Conservation (phyloP, 768 basidiomycete genomes). For the Pisolithus marmoratus region DNA sequence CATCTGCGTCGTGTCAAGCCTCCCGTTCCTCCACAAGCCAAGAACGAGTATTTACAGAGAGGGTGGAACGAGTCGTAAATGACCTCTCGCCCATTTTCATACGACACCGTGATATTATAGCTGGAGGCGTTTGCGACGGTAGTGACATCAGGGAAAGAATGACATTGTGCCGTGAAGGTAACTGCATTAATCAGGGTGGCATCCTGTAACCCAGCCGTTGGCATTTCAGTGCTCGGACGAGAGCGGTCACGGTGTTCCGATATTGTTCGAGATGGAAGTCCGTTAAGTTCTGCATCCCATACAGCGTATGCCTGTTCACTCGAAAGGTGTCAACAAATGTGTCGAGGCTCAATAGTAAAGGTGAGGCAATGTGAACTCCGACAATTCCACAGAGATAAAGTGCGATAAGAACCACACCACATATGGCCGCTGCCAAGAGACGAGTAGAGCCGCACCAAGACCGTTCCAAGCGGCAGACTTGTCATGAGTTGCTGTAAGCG, state of each 20-base stretch:
- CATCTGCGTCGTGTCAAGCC: no score
- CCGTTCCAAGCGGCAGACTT: slow-evolving; percentile 11
- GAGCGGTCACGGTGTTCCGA: not conserved
- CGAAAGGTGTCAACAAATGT: not conserved
- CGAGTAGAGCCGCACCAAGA: slow-evolving; percentile 9
- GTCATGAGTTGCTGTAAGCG: slow-evolving; percentile 13
- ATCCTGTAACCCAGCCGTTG: not conserved
- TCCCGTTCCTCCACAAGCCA: no score
- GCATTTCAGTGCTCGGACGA: not conserved
- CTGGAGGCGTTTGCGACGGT: not conserved
- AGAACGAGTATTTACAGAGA: no score
- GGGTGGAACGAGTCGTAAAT: not conserved
- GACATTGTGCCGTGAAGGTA: not conserved
- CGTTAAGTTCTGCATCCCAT: slow-evolving; percentile 1
- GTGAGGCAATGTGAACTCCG: slow-evolving; percentile 5
- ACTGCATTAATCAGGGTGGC: slow-evolving; percentile 3
- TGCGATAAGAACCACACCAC: not conserved
- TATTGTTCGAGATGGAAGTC: not conserved
- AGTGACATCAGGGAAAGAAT: not conserved
- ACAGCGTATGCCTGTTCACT: not conserved
- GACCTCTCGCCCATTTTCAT: not conserved
- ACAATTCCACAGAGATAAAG: slow-evolving; percentile 3
- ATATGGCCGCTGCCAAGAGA: slow-evolving; percentile 3
- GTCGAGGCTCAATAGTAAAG: slow-evolving; percentile 1
- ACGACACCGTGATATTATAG: slow-evolving; percentile 1